These are phyloP conservation scores for Fraxinus nigra DNA, from an alignment of 305 asterid species.

Conservation along the genomic window DNA sequence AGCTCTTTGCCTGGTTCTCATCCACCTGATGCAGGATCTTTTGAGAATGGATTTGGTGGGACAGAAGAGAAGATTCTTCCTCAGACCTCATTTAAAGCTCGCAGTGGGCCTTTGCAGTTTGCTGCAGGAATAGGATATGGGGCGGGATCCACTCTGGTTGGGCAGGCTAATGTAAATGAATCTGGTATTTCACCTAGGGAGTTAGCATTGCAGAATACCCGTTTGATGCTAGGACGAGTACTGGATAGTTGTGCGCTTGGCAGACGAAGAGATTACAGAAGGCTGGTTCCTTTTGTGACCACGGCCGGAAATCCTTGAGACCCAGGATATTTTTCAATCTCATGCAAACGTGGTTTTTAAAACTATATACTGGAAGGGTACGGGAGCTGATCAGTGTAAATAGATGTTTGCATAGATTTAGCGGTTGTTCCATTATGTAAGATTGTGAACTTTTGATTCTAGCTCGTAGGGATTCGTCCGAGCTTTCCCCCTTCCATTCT, in stretches of 20 bases:
- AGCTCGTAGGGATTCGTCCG: background rate
- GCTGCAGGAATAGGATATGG: conserved; percentile 63
- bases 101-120: conserved; percentile 94
- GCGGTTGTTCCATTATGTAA: conserved; percentile 30
- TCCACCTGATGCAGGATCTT: conserved; percentile 54
- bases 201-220: conserved; percentile 77
- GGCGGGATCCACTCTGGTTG: conserved; percentile 31
- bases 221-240: conserved; percentile 88
- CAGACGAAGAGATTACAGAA: conserved; percentile 79
- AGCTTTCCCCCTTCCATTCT: conserved; percentile 26
- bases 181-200: conserved; percentile 66
- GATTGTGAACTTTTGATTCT: conserved; percentile 26
- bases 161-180: conserved; percentile 47
- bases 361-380: conserved; percentile 26
- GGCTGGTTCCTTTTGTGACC: conserved; percentile 89
- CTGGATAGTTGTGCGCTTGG: conserved; percentile 91
- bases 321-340: background rate
- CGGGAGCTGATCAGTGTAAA: conserved; percentile 39
- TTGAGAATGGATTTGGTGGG: conserved; percentile 74
- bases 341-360: conserved; percentile 20
- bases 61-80: conserved; percentile 74
- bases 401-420: conserved; percentile 33
- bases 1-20: conserved; percentile 87
- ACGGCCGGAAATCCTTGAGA: conserved; percentile 60
- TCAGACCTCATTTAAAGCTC: conserved; percentile 89